A percentile compares a stretch with the other conserved stretches of the same genome.
These are phyloP conservation scores for Trichomonas tenax DNA, from an alignment of 208 protist genomes.

Conservation along the genomic window DNA sequence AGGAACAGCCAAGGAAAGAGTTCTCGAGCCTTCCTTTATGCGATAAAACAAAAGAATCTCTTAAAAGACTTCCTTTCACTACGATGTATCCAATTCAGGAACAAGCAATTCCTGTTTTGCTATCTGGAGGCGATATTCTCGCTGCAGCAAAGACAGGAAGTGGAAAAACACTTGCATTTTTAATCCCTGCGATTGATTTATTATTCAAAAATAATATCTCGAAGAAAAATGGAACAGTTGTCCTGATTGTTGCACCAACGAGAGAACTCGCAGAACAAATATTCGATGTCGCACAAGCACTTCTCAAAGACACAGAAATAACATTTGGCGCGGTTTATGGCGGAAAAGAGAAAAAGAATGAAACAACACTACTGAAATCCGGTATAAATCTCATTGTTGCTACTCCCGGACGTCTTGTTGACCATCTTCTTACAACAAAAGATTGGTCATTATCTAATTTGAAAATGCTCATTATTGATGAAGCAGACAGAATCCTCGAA, in stretches of 20 bases:
- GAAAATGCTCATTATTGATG: constrained; percentile 81
- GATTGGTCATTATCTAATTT: not conserved
- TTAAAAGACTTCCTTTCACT: not conserved
- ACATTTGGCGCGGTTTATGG: not conserved
- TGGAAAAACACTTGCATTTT: constrained; percentile 81
- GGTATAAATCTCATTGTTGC: constrained; percentile 59
- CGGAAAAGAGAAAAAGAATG: not conserved
- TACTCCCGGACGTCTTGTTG: constrained; percentile 79
- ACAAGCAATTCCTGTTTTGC: constrained; percentile 16
- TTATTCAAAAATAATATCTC: constrained; percentile 72
- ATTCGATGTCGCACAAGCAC: constrained; percentile 48
- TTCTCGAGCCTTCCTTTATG: not conserved
- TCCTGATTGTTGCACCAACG: constrained; percentile 89
- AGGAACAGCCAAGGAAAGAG: not conserved
- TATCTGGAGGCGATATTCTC: constrained; percentile 10
- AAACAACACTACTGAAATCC: not conserved
- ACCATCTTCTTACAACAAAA: constrained; percentile 87
- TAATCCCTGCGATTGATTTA: constrained; percentile 92
- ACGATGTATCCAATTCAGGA: constrained; percentile 28
- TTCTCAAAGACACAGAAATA: constrained; percentile 6
- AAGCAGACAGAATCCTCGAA: constrained; percentile 94
- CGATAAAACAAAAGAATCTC: not conserved
- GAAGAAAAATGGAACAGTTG: constrained; percentile 70
- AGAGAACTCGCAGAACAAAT: constrained; percentile 96
- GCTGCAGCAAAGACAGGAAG: constrained; percentile 34